Evolutionary conservation across 2,329 filamentous ascomycete species (phyloP), one percentile per base, ranked within the genome.

Genomic region (Pseudogymnoascus sp.): DNA sequence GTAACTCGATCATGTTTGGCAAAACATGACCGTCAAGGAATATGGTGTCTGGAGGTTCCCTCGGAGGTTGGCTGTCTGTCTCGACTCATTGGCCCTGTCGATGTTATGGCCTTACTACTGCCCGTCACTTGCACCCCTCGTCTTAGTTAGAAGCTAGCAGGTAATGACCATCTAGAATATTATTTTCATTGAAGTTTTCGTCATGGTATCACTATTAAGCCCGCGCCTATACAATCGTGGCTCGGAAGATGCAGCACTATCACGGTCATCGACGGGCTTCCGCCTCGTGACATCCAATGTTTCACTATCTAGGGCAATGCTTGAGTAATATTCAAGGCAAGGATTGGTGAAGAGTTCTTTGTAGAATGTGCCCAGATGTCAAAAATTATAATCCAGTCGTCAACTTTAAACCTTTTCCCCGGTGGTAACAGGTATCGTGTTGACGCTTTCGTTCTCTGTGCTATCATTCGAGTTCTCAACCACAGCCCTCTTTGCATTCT

Each of bases 401-500:
- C 12, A 37, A 37, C 35, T 37, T 37, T 37, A 37, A n/a, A 37
- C 14, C 14, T 37, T 37, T 37, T n/a, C 35, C 35, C 35, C 35
- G 6, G 35, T 37, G 35, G 35, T n/a, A 37, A 37, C 35, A 37
- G 35, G 35, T 37, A 37, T 37, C 35, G 35, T 12, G 35, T 37
- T 12, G 12, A 37, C 35, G 35, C 35, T 37, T 12, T 37, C 35
- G 12, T 14, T 37, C 35, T 37, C 35, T 37, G 35, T 37, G 35
- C 35, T 3, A n/a, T 37, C 35, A 37, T 5, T 37, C 35, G 35
- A 37, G 12, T 37, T 12, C 31, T 11, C 31, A 37, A 37, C 35
- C 35, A 6, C 12, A 37, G 35, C 35, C 35, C 35, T 37, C 35
- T 37, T n/a, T 37, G 35, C 11, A 37, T 37, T 5, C 35, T 83